Evolutionary conservation across 441 rosid genomes (phyloP), one percentile per base, ranked within the genome.

Genomic region (Populus hybrid): DNA sequence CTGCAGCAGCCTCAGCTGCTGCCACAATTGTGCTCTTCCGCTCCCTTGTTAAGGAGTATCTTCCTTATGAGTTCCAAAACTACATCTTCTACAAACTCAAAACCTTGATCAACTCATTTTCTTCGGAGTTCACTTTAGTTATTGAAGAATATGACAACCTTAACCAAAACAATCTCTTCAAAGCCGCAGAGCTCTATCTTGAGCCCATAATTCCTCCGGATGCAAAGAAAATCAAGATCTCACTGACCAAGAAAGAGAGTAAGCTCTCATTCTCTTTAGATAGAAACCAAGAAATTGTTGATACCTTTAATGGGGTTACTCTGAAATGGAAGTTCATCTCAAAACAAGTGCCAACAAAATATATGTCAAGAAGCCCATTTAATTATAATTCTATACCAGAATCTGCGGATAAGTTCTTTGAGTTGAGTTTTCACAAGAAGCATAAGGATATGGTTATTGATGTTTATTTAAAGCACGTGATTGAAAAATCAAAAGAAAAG

Each of bases 81-180:
- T 86, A 79, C 75, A 2, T 86, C 14, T 73, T 72, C 74, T 74
- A 14, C 28, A 73, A 84, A 36, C 16, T 89, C 74, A 76, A 42
- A 63, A 31, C 29, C 65, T 12, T 84, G 42, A 1, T 87, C 24
- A 21, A 75, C 50, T 75, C 82, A 9, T 83, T 83, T 81, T 82
- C 82, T 9, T 73, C 80, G 3, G 78, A 86, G 24, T 28, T 82
- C 23, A 84, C 86, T n/a, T 26, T 86, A 2, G 80, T 84, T 42
- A 82, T 87, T 18, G 82, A 87, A 61, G 88, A 89, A 63, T 81
- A 72, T 9, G 84, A 86, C 20, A 85, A 83, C 56, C 85, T 86
- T 16, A 83, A 77, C 69, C 42, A 45, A 18, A 89, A 84, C 82
- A 79, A 77, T 31, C 74, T 86, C 72, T 89, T 79, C 74, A 81